phyloP scores from a whole-genome alignment of 768 basidiomycete species.

The Russula lepida region DNA sequence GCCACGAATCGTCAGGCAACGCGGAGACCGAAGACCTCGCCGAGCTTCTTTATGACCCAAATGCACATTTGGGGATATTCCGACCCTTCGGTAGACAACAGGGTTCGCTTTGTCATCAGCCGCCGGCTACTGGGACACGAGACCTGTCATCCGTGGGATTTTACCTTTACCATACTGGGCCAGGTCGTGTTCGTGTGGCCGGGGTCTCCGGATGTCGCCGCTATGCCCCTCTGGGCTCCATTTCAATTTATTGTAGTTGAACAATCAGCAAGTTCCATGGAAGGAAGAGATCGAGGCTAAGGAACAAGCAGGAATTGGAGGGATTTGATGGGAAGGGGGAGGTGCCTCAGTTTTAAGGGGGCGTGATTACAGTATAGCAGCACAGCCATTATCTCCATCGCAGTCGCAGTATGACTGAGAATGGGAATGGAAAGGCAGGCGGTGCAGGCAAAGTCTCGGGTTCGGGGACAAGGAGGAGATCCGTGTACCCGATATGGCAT shows the following conservation, averaged over 20 bases:
- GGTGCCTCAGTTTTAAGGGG: background rate
- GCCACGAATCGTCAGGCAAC: conserved; percentile 10
- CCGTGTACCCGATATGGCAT: conserved; percentile 1
- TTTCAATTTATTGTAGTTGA: background rate
- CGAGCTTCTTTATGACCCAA: background rate
- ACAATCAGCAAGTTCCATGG: background rate
- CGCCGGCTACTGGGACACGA: background rate
- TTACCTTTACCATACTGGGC: background rate
- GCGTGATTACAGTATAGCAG: background rate
- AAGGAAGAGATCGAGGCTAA: background rate
- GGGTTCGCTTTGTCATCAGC: background rate
- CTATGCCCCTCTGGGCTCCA: background rate
- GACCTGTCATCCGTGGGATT: background rate
- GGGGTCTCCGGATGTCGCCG: background rate
- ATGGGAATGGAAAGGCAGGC: background rate
- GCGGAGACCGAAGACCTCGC: background rate
- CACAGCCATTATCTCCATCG: background rate
- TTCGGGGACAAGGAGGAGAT: conserved; percentile 7
- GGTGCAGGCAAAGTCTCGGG: background rate
- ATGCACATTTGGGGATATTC: background rate
- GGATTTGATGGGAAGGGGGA: background rate
- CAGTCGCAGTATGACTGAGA: background rate
- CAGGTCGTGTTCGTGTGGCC: background rate
- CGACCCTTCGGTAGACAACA: background rate
- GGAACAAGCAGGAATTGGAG: background rate